Evolutionary conservation across 331 rosid species (phyloP), one percentile per base, ranked within the genome.

Genomic region (Pyracantha coccinea): DNA sequence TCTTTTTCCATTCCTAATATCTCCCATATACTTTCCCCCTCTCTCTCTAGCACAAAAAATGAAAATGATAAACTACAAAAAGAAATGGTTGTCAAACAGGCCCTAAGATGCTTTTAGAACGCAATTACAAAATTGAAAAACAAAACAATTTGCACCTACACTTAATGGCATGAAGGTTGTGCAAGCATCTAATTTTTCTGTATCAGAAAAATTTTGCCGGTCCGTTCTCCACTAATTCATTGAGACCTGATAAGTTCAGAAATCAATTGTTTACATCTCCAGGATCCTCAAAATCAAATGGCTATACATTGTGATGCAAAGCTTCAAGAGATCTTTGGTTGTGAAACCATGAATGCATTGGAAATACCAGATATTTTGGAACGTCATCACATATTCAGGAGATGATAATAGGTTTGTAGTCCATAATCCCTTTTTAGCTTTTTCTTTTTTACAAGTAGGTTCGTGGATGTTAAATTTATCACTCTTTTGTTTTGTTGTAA

Each of bases 281-380:
- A 89, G 97, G 97, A 89, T 81, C 96, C 96, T 41, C 16, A 78
- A 69, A 92, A 84, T 85, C 91, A 89, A 41, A 85, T 86, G 96
- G 89, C 84, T 35, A 83, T 89, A 58, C 28, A 79, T 63, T 92
- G 96, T 68, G 96, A 92, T 77, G 82, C 87, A 67, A 92, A 89
- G 87, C 91, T 89, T 75, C 91, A 79, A 70, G 96, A 89, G 83
- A 81, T 92, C 72, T 89, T 92, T 58, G 93, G 97, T 80, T 88
- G 92, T 71, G 90, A 81, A 69, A 92, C 90, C 83, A 92, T 89
- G 74, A 78, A 89, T 35, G 90, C 96, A 11, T 69, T 86, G 80
- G 96, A 93, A 74, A 89, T 92, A 76, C 90, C 90, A 8, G 93
- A 89, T 80, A 90, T 88, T 64, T 83, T 92, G 85, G 82, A 83